Evolutionary conservation across 148 eudicot species (phyloP).

Genomic region (Hydrangea macrophylla): DNA sequence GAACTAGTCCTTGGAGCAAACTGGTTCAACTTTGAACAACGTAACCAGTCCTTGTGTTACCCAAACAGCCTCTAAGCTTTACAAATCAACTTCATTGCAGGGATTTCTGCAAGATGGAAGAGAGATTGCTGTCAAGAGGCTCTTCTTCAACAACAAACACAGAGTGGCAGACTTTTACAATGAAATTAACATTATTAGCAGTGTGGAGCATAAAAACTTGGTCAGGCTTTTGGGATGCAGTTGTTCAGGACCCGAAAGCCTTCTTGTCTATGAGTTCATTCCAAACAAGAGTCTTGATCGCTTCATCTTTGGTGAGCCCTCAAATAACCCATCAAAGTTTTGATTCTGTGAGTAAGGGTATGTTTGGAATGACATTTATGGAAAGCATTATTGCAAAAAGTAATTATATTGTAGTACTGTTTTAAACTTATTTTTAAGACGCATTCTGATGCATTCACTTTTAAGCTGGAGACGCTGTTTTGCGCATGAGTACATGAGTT

Average conservation of each 20-base stretch:
- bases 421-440: no score
- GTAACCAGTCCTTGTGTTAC: no score
- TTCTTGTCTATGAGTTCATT: conserved; percentile 57
- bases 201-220: conserved; percentile 59
- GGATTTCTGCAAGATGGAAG: conserved; percentile 62
- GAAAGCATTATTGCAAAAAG: no score
- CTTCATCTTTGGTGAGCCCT: conserved; percentile 49
- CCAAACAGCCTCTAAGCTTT: no score
- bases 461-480: no score
- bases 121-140: conserved; percentile 69
- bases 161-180: conserved; percentile 69
- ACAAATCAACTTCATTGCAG: conserved; percentile 16
- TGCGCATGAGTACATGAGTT: no score
- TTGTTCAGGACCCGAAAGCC: conserved; percentile 69
- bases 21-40: no score
- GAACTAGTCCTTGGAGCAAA: no score
- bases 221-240: conserved; percentile 61
- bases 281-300: conserved; percentile 54
- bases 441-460: no score
- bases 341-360: no score
- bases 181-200: conserved; percentile 61
- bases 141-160: conserved; percentile 56
- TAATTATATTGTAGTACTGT: no score
- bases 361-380: no score
- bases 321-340: neutral